Conservation (phyloP, 2,329 filamentous ascomycete species). For the Cucurbitaria berberidis region DNA sequence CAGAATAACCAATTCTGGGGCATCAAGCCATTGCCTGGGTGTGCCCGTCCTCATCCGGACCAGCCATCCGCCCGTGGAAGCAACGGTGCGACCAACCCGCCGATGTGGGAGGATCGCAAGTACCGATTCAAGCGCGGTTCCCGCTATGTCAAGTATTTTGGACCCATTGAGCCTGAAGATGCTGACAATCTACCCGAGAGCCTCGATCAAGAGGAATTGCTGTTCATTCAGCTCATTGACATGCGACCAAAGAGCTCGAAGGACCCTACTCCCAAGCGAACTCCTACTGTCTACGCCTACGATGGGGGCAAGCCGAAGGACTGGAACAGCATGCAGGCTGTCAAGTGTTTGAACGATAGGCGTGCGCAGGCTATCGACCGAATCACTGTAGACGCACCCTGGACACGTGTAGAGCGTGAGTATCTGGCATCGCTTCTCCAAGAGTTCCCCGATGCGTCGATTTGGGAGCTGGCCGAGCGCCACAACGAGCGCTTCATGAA, state of each 20-base stretch:
- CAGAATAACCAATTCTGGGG: conserved; percentile 24
- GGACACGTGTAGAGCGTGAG: conserved; percentile 26
- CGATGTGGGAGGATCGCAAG: conserved; percentile 39
- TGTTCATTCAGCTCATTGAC: conserved; percentile 35
- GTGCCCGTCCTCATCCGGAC: conserved; percentile 13
- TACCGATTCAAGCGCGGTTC: conserved; percentile 25
- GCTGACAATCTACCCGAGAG: neutral
- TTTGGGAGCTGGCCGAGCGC: conserved; percentile 32
- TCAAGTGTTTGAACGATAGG: conserved; percentile 38
- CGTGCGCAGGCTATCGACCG: conserved; percentile 32
- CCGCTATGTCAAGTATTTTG: conserved; percentile 18
- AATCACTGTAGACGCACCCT: conserved; percentile 20
- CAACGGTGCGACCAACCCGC: conserved; percentile 24
- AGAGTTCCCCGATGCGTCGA: conserved; percentile 25
- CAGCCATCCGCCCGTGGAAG: conserved; percentile 28
- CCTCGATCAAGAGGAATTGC: conserved; percentile 29
- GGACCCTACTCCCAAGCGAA: conserved; percentile 22
- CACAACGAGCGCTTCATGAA: conserved; percentile 30
- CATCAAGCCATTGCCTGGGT: conserved; percentile 21
- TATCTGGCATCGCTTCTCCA: conserved; percentile 22
- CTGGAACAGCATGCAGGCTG: conserved; percentile 26
- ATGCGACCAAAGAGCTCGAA: conserved; percentile 27
- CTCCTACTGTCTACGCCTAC: conserved; percentile 19
- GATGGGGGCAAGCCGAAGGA: conserved; percentile 28
- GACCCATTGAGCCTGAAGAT: conserved; percentile 7